These are phyloP conservation scores for Candida bentonensis DNA, from an alignment of 805 yeast species.

Conservation along the genomic window DNA sequence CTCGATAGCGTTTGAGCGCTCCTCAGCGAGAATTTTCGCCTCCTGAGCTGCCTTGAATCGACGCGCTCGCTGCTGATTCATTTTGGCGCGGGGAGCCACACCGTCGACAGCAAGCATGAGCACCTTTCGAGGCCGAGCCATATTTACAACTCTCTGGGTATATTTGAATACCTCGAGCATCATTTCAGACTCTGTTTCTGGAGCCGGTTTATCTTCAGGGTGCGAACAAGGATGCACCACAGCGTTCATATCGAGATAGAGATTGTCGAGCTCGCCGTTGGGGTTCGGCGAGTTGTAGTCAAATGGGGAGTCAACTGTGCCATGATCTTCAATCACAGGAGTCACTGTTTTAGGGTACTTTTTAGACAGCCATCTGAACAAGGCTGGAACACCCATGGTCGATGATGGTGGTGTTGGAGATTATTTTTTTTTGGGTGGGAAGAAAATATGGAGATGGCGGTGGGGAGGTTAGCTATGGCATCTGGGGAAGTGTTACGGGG, in stretches of 20 bases:
- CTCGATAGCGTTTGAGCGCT: background rate
- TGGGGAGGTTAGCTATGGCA: too few species aligned
- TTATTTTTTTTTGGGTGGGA: background rate
- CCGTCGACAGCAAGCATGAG: slow-evolving; percentile 98
- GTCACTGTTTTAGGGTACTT: slow-evolving; percentile 91
- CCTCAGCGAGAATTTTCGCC: slow-evolving; percentile 40
- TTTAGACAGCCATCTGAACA: slow-evolving; percentile 87
- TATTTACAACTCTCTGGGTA: slow-evolving; percentile 78
- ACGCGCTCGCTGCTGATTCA: slow-evolving; percentile 96
- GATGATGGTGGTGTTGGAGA: background rate
- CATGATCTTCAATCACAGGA: slow-evolving; percentile 52
- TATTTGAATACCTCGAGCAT: slow-evolving; percentile 83
- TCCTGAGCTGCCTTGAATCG: slow-evolving; percentile 89
- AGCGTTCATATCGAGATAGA: slow-evolving; percentile 96
- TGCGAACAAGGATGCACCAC: slow-evolving; percentile 98
- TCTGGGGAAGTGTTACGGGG: too few species aligned
- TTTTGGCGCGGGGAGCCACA: slow-evolving; percentile 96
- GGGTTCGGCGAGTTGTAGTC: slow-evolving; percentile 66
- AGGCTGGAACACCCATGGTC: slow-evolving; percentile 82
- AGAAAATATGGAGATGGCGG: too few species aligned
- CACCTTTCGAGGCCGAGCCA: slow-evolving; percentile 84
- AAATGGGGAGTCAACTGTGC: slow-evolving; percentile 26
- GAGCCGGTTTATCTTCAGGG: slow-evolving; percentile 93
- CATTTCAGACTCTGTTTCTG: slow-evolving; percentile 95
- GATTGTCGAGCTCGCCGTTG: slow-evolving; percentile 88